phyloP scores from a whole-genome alignment of 176 grass and related monocot species.

The Aegilops bicornis region DNA sequence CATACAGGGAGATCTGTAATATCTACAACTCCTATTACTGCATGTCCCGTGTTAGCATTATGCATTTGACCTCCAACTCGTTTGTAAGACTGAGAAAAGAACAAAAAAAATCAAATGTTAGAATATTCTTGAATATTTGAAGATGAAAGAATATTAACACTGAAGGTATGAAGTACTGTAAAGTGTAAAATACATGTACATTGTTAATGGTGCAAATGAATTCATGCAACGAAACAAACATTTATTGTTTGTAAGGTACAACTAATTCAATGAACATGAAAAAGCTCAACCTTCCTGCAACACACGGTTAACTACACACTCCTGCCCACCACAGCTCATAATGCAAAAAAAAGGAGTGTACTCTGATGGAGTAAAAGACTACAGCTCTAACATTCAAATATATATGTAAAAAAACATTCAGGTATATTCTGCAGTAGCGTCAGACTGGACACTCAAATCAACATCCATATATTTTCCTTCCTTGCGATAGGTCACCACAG shows the following conservation, averaged over 20 bases:
- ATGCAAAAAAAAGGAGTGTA: too few species aligned
- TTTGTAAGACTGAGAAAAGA: conserved; percentile 49
- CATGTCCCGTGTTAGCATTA: conserved; percentile 55
- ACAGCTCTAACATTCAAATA: conserved; percentile 38
- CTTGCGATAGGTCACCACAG: conserved; percentile 70
- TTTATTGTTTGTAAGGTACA: neutral
- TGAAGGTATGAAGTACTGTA: conserved; percentile 11
- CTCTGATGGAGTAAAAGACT: too few species aligned
- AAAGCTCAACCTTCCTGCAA: conserved; percentile 1
- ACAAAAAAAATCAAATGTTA: too few species aligned
- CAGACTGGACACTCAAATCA: too few species aligned
- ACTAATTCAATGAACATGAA: neutral
- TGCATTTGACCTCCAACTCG: conserved; percentile 64
- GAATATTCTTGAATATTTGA: too few species aligned
- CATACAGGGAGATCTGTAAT: conserved; percentile 67
- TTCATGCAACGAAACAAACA: neutral
- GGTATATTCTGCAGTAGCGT: conserved; percentile 27
- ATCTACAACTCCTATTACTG: conserved; percentile 73
- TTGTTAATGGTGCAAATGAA: neutral
- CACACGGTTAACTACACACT: neutral
- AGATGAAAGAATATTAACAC: neutral
- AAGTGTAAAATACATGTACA: neutral
- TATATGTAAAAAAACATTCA: too few species aligned
- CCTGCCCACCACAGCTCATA: neutral
- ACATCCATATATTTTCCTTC: conserved; percentile 71